A percentile compares a stretch with the other conserved stretches of the same genome.
phyloP scores from a whole-genome alignment of 768 basidiomycete species.

The Hericium coralloides region DNA sequence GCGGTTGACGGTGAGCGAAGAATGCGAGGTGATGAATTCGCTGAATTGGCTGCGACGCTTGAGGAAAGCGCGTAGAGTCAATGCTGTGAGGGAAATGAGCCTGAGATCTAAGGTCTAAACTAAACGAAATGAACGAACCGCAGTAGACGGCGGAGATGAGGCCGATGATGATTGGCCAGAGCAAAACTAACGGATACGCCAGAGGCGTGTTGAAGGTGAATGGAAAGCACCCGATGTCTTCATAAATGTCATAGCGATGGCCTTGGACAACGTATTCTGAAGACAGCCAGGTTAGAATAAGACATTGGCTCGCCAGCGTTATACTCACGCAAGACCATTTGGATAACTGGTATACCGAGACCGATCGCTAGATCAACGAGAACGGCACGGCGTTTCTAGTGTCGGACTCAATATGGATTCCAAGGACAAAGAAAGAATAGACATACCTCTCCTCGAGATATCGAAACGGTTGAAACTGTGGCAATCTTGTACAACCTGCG shows the following conservation, averaged over 20 bases:
- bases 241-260: slow-evolving; percentile 50
- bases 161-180: slow-evolving; percentile 21
- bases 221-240: slow-evolving; percentile 44
- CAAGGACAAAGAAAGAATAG: neutral
- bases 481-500: neutral
- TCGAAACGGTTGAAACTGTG: neutral
- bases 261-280: slow-evolving; percentile 49
- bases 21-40: slow-evolving; percentile 19
- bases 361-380: neutral
- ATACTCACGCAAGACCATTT: neutral
- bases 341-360: neutral
- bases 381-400: neutral
- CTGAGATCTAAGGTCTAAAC: too few relatives aligned
- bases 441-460: neutral
- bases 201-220: slow-evolving; percentile 32
- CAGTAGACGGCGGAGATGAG: slow-evolving; percentile 14
- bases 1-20: slow-evolving; percentile 32
- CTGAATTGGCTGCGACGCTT: slow-evolving; percentile 19
- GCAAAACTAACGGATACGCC: slow-evolving; percentile 22
- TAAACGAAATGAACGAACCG: neutral
- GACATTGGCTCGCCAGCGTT: too few relatives aligned
- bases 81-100: slow-evolving; percentile 4
- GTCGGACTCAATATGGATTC: neutral
- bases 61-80: slow-evolving; percentile 19
- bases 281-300: too few relatives aligned